A percentile compares a stretch with the other conserved stretches of the same genome.
phyloP scores from a whole-genome alignment of 2,329 filamentous ascomycete species.

The Colletotrichum paranaense region DNA sequence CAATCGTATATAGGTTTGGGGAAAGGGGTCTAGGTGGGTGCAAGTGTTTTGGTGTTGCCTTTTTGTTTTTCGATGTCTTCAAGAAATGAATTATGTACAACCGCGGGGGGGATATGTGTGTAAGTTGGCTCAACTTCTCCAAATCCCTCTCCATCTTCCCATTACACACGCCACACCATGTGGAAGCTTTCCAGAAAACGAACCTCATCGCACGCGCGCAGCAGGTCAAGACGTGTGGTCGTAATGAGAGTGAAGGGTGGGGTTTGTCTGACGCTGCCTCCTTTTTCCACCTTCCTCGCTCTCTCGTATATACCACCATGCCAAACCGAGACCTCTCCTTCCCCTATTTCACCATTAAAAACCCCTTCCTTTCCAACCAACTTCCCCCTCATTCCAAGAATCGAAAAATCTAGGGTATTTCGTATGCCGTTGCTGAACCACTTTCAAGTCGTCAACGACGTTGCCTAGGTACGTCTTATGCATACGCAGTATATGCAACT shows the following conservation, averaged over 20 bases:
- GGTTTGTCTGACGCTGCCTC: neutral
- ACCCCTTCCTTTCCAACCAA: neutral
- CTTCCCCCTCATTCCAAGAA: constrained; percentile 2
- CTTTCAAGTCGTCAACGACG: constrained; percentile 6
- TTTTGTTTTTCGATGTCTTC: neutral
- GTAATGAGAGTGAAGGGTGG: neutral
- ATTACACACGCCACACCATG: neutral
- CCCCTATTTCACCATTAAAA: neutral
- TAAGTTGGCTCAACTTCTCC: neutral
- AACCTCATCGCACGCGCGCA: constrained; percentile 1
- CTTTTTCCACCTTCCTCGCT: neutral
- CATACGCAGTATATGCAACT: neutral
- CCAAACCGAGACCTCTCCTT: neutral
- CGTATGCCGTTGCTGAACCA: constrained; percentile 28
- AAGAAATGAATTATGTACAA: constrained; percentile 34
- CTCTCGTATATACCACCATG: constrained; percentile 1
- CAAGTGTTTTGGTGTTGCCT: neutral
- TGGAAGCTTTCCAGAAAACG: neutral
- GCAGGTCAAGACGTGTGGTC: neutral
- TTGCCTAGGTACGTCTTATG: neutral
- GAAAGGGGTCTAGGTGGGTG: neutral
- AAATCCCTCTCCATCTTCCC: neutral
- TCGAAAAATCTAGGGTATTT: constrained; percentile 33
- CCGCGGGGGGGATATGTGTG: neutral
- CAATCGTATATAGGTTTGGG: constrained; percentile 4